Conservation (phyloP, 163 green algal genomes). For the Chlorella variabilis region DNA sequence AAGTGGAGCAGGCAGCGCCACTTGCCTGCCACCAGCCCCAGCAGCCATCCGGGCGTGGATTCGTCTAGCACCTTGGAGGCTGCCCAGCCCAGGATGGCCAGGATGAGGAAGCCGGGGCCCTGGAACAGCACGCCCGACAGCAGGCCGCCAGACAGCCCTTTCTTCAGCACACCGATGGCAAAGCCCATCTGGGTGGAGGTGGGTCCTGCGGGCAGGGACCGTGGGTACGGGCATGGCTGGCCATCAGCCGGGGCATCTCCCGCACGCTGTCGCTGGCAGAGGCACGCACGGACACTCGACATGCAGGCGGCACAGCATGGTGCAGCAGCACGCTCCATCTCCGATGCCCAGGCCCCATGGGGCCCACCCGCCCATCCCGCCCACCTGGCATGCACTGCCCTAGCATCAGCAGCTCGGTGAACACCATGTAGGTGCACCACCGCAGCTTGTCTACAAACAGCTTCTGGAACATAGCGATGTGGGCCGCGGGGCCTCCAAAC, state of each 20-base stretch:
- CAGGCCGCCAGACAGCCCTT: conserved; percentile 83
- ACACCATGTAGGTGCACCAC: conserved; percentile 84
- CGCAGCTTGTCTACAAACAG: conserved; percentile 80
- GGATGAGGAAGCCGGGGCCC: conserved; percentile 88
- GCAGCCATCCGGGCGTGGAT: conserved; percentile 65
- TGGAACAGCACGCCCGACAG: conserved; percentile 69
- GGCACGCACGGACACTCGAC: no score
- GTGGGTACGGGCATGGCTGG: no score
- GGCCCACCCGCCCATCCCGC: no score
- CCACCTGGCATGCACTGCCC: conserved; percentile 80
- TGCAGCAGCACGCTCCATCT: no score
- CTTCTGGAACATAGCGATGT: conserved; percentile 89
- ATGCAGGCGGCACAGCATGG: no score
- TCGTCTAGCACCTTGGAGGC: conserved; percentile 71
- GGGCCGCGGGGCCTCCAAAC: conserved; percentile 86
- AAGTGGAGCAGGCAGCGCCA: no score
- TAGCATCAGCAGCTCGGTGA: conserved; percentile 91
- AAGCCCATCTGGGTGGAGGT: conserved; percentile 94
- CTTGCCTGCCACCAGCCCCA: conserved; percentile 61
- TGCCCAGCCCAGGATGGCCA: conserved; percentile 80
- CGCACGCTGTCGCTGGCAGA: no score
- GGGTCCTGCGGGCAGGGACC: conserved; percentile 64
- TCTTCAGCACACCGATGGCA: conserved; percentile 87
- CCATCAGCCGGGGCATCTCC: no score
- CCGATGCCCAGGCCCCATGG: no score